A percentile compares a stretch with the other conserved stretches of the same genome.
Evolutionary conservation across 2,329 filamentous ascomycete species (phyloP).

Genomic region (Penicillium fuscoglaucum): DNA sequence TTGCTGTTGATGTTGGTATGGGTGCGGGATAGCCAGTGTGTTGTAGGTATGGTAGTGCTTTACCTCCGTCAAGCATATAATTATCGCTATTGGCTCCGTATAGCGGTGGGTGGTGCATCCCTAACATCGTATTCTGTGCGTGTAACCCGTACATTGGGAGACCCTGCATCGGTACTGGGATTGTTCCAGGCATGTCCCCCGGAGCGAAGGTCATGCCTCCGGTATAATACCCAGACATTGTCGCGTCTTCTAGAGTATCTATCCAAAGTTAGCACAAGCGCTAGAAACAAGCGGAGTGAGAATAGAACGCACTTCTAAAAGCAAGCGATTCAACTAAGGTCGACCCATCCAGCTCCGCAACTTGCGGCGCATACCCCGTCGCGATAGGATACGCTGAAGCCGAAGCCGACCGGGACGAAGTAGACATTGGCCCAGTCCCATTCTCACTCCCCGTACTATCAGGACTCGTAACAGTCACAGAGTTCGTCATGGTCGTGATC

Average conservation of each 20-base stretch:
- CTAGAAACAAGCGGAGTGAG: background rate
- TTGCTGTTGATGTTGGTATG: background rate
- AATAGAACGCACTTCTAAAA: constrained; percentile 9
- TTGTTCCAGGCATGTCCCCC: background rate
- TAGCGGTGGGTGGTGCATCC: background rate
- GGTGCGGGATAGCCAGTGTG: background rate
- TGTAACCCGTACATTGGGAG: background rate
- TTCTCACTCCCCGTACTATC: constrained; percentile 26
- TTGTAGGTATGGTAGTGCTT: background rate
- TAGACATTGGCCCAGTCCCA: background rate
- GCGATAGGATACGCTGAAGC: constrained; percentile 10
- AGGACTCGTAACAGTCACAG: constrained; percentile 22
- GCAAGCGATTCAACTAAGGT: constrained; percentile 2
- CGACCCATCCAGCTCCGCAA: constrained; percentile 12
- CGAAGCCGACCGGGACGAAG: constrained; percentile 2
- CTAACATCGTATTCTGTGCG: background rate
- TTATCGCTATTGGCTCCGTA: background rate
- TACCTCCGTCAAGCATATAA: background rate
- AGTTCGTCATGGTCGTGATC: constrained; percentile 18
- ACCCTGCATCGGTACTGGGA: background rate
- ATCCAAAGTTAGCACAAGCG: background rate
- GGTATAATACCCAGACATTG: background rate
- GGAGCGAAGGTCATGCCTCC: background rate
- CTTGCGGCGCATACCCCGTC: constrained; percentile 11
- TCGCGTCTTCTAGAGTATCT: background rate